Evolutionary conservation across 352 stramenopile species (phyloP).

Genomic region (Globisporangium uncinulatum): DNA sequence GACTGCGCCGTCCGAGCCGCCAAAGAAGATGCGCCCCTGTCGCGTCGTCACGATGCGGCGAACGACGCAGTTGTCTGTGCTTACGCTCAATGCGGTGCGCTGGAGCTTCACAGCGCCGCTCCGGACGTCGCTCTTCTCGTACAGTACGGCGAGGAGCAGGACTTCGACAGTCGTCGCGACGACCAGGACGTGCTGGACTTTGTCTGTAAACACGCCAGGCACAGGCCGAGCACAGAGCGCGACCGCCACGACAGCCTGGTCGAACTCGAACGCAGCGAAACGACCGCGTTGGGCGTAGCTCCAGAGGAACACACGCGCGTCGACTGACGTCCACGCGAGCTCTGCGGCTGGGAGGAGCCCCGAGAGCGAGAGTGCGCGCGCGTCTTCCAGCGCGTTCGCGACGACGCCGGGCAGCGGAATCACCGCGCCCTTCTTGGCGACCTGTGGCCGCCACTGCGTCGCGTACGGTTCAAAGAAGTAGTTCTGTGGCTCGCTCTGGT

Average conservation of each 20-base stretch:
- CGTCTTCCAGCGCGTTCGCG: conserved; percentile 61
- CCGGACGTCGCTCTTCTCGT: conserved; percentile 39
- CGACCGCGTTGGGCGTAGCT: conserved; percentile 79
- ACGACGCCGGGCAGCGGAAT: conserved; percentile 67
- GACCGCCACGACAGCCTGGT: conserved; percentile 92
- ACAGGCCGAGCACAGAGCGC: conserved; percentile 83
- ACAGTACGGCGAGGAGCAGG: conserved; percentile 89
- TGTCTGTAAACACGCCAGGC: conserved; percentile 89
- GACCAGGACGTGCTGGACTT: conserved; percentile 92
- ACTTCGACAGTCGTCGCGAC: conserved; percentile 95
- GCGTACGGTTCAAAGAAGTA: conserved; percentile 88
- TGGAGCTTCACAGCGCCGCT: conserved; percentile 41
- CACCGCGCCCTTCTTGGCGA: conserved; percentile 70
- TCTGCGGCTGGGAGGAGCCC: conserved; percentile 88
- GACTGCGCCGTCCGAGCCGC: conserved; percentile 92
- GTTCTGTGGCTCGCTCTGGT: conserved; percentile 83
- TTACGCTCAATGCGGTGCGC: conserved; percentile 88
- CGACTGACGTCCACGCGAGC: conserved; percentile 94
- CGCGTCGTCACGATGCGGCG: conserved; percentile 84
- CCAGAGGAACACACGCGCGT: conserved; percentile 94
- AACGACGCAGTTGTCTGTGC: conserved; percentile 93
- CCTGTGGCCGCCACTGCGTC: conserved; percentile 69
- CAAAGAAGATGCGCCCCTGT: conserved; percentile 94
- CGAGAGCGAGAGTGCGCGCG: conserved; percentile 80
- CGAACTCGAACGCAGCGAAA: conserved; percentile 87